These are phyloP conservation scores for Cyberlindnera suaveolens DNA, from an alignment of 805 yeast genomes.

Conservation along the genomic window DNA sequence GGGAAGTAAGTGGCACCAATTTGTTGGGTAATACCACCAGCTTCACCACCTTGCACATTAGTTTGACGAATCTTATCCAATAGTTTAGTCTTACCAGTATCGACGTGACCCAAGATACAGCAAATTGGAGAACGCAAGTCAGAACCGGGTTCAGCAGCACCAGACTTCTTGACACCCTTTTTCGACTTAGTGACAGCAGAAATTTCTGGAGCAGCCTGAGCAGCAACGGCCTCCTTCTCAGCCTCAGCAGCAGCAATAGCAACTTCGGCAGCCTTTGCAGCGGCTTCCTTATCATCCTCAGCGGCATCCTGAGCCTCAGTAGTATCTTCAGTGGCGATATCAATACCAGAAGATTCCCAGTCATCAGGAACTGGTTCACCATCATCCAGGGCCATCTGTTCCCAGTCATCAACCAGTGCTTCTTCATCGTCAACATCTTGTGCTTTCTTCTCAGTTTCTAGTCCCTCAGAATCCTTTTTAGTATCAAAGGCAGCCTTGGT, in stretches of 20 bases:
- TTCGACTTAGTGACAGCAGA: constrained; percentile 9
- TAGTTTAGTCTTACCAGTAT: constrained; percentile 97
- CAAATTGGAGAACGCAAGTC: constrained; percentile 97
- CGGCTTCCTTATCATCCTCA: constrained; percentile 2
- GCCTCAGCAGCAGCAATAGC: constrained; percentile 25
- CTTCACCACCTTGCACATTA: constrained; percentile 99
- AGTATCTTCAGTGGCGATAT: constrained; percentile 19
- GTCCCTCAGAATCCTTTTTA: constrained; percentile 23
- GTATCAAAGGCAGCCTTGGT: constrained; percentile 22
- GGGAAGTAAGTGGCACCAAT: constrained; percentile 99
- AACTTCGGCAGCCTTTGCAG: constrained; percentile 23
- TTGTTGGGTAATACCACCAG: constrained; percentile 99
- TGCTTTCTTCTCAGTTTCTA: constrained; percentile 17
- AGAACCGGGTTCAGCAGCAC: constrained; percentile 25
- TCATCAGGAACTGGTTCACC: constrained; percentile 46
- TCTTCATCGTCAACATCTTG: constrained; percentile 24
- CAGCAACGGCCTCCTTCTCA: constrained; percentile 10
- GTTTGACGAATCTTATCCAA: constrained; percentile 97
- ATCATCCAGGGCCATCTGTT: constrained; percentile 55
- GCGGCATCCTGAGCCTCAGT: constrained; percentile 15
- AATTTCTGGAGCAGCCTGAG: constrained; percentile 20
- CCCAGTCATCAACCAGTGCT: constrained; percentile 79
- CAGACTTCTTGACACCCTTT: constrained; percentile 21
- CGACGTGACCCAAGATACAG: constrained; percentile 98
- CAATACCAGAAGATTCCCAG: constrained; percentile 38